A percentile compares a stretch with the other conserved stretches of the same genome.
phyloP scores from a whole-genome alignment of 208 protist species.

The Leishmania aethiopica region DNA sequence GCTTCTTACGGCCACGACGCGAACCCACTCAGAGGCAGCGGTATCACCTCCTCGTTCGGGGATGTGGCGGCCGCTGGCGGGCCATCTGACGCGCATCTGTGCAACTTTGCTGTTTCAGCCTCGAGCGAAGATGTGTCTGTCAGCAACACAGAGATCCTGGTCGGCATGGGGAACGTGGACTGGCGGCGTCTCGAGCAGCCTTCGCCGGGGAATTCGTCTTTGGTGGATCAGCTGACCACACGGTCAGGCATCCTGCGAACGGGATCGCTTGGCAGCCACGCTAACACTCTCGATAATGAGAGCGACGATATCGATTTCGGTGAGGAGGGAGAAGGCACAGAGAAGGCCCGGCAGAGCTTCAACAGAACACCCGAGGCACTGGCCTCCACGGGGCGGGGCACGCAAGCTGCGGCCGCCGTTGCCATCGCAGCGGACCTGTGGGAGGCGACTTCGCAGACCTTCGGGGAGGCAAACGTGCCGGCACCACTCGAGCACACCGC shows the following conservation, averaged over 20 bases:
- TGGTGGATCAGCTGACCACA: slow-evolving; percentile 13
- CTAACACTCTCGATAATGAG: not conserved
- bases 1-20: not conserved
- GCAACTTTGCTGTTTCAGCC: not conserved
- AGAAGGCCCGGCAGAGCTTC: slow-evolving; percentile 2
- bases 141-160: slow-evolving; percentile 4
- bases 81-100: not conserved
- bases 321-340: slow-evolving; percentile 2
- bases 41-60: not conserved
- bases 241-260: not conserved
- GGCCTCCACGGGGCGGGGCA: not conserved
- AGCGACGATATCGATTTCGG: not conserved
- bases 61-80: no score
- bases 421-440: not conserved
- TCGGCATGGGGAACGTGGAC: slow-evolving; percentile 11
- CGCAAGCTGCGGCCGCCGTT: not conserved
- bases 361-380: slow-evolving; percentile 6
- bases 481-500: slow-evolving; percentile 17
- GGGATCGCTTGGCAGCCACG: not conserved
- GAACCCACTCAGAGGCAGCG: not conserved
- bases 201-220: slow-evolving; percentile 6
- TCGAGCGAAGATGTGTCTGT: not conserved
- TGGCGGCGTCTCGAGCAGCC: slow-evolving; percentile 13
- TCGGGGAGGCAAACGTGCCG: not conserved
- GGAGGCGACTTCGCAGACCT: not conserved